Base-by-base conservation (phyloP, 257 asterid species). In the Penstemon newberryi region DNA sequence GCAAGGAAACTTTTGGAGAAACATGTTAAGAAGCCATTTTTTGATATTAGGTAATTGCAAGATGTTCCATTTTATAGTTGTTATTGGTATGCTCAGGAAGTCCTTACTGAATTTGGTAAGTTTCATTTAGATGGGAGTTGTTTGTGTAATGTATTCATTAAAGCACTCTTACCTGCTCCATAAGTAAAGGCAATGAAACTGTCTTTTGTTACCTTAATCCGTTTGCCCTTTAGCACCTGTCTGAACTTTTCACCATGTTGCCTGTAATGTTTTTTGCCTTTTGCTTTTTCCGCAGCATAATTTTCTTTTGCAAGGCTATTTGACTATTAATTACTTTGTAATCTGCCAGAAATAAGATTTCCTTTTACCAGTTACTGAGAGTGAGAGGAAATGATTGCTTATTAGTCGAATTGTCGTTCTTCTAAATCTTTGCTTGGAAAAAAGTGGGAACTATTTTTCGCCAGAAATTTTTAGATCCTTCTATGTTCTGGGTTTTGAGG, bases 1-100 rank as follows among this genome's bases (percentile, higher is more conserved):
- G 99, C 96, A 49, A 83, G 99, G 74, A 93, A 93, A 67, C 99
- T 93, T 66, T 78, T 93, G 90, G 99, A 93, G 87, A 93, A 93
- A 77, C 97, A 80, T 83, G 19, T 83, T 44, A 79, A 63, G 83
- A 93, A 93, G 87, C 99, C 99, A 58, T 93, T 93, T 80, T 93
- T 93, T 73, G 90, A 90, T 62, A 88, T 84, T 73, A 84, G 97
- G 98, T 90, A 79, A 72, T 74, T 67, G 33, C 63, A 56, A 59
- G 63, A 58, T 40, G 40, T 18, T 55, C 39, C 10, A 19, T 19
- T 55, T n/a, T 51, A 37, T 40, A 56, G 46, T 53, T 45, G 66
- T 68, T 51, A 36, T 56, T 41, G 47, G 66, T 52, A 44, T 72
- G 71, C 25, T 38, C 3, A 41, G 51, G 41, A 0, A 40, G 4